Base-by-base conservation (phyloP, 176 grass and related monocot species). In the Canna indica region DNA sequence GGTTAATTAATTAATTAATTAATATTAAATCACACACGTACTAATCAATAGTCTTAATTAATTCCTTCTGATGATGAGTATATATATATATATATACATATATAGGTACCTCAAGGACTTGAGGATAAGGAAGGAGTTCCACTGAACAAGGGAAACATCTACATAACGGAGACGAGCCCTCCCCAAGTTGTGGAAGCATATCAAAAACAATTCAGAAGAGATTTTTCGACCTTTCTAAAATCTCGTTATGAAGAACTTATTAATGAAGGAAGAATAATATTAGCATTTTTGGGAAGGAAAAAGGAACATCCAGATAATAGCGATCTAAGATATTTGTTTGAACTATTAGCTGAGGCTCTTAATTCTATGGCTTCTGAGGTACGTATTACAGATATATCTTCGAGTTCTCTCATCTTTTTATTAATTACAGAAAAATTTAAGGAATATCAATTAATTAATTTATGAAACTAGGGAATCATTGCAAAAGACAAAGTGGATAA, bases 301-400 rank as follows among this genome's bases (percentile, higher is more conserved):
- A 15, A 20, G 0, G 3, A 6, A 3, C 2, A 78, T 14, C 29
- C 65, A 7, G 11, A 7, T 5, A 18, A 25, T 13, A 68, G 59
- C 53, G 67, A 73, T 2, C 3, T 60, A 8, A 68, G 24, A 6
- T n/a, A 25, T 59, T 0, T 69, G 3, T 78, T 12, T 17, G 18
- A 4, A 45, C 72, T 83, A 48, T 1, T 83, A 7, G 22, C 41
- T 0, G 75, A 83, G 1, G 71, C 79, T 20, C 36, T 81, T 11
- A 59, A 61, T 22, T 38, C 30, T 12, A 76, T 81, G 79, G 72
- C 70, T 0, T 30, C 31, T 17, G 46, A 81, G 78, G 78, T 81
- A 75, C 28, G 31, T 32, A 20, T 20, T 17, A 11, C 32, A n/a
- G n/a, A n/a, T n/a, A n/a, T n/a, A n/a, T n/a, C n/a, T n/a, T n/a